Evolutionary conservation across 495 filamentous ascomycete species (phyloP).

Genomic region (Penicillium alfredii): DNA sequence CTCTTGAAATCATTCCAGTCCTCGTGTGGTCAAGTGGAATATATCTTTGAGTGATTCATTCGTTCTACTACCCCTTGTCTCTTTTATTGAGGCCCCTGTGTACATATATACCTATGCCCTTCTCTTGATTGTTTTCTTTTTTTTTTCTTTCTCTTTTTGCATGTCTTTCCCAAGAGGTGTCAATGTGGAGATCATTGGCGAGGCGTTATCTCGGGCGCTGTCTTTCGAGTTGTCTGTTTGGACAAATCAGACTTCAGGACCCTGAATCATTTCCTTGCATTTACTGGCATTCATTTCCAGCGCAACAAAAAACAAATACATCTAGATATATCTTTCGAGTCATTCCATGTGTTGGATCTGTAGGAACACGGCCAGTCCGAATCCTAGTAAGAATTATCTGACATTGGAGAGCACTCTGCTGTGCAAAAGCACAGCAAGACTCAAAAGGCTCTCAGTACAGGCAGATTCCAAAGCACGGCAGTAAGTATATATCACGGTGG

Average conservation of each 20-base stretch:
- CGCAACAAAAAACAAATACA: too few species aligned
- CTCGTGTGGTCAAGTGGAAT: constrained; percentile 25
- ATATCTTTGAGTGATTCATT: constrained; percentile 17
- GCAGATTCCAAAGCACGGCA: too few species aligned
- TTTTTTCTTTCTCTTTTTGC: background rate
- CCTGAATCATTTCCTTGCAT: constrained; percentile 1
- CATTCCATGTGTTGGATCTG: too few species aligned
- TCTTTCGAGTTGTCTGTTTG: constrained; percentile 10
- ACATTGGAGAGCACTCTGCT: too few species aligned
- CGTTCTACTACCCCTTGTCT: background rate
- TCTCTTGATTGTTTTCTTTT: constrained; percentile 8
- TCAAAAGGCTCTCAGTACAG: too few species aligned
- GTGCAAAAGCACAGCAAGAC: too few species aligned
- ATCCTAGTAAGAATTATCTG: too few species aligned
- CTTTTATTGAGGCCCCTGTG: background rate
- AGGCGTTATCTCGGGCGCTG: constrained; percentile 14
- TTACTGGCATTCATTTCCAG: too few species aligned
- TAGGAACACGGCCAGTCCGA: too few species aligned
- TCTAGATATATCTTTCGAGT: too few species aligned
- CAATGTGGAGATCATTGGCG: constrained; percentile 10
- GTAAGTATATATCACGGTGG: too few species aligned
- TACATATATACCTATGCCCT: constrained; percentile 7
- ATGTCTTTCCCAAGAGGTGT: too few species aligned
- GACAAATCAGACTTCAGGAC: constrained; percentile 3
- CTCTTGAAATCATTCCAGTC: constrained; percentile 22